Base-by-base conservation (phyloP, 1,284 basidiomycete species). In the Chondrostereum purpureum region DNA sequence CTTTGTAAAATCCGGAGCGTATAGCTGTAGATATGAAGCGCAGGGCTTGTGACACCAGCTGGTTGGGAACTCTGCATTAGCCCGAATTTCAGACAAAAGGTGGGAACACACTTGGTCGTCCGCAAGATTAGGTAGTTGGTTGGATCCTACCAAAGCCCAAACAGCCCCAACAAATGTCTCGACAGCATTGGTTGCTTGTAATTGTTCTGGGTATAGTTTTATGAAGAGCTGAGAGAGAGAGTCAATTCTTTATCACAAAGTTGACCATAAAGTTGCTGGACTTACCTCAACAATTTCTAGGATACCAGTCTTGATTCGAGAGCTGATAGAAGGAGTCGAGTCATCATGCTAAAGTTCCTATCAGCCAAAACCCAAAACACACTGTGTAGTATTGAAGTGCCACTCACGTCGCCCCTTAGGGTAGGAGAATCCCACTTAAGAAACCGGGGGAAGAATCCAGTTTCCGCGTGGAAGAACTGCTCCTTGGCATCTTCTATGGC, bases 11-110 rank as follows among this genome's bases (percentile, higher is more conserved):
- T 2, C 86, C 87, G 11, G 84, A 84, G 49, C 92, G 90, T 55
- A 98, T 94, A 2, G 92, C 88, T 0, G 90, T 91, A 0, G 92
- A 93, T 48, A 99, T 78, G 70, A 98, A 98, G 13, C 85, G 78
- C 40, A 98, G 77, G 1, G 92, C 86, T 65, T 93, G 91, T n/a
- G 91, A 88, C 23, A 98, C 92, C 41, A 98, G 81, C 83, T 92
- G 53, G 3, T 11, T 8, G 43, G 35, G 21, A 39, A 39, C 39
- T 8, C 42, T 35, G 48, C 47, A 44, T 50, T 45, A 18, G 47
- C 6, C 20, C 40, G 34, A 39, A 39, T 12, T 21, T 18, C 4
- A 5, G 34, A 17, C 8, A 16, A 37, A 19, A 42, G 20, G 20
- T 31, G 2, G n/a, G 21, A 19, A 66, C 78, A 51, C 64, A 91